A percentile compares a stretch with the other conserved stretches of the same genome.
These are phyloP conservation scores for Raddia guianensis DNA, from an alignment of 176 grass and related monocot genomes.

Conservation along the genomic window DNA sequence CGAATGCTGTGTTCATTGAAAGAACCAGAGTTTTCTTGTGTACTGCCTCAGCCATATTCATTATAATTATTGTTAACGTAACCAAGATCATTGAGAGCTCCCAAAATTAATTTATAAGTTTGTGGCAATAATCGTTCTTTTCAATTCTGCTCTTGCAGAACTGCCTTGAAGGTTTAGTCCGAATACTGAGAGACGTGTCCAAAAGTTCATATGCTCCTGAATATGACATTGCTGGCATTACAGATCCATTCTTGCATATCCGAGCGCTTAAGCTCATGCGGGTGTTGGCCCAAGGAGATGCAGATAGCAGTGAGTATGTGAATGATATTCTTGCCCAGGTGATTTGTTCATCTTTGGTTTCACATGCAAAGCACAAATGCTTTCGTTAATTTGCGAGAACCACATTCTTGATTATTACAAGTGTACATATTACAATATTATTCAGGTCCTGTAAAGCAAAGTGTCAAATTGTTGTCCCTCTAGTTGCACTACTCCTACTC, in stretches of 20 bases:
- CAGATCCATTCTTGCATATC: slow-evolving; percentile 96
- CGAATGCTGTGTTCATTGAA: neutral
- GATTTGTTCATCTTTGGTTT: slow-evolving; percentile 46
- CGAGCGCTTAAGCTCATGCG: slow-evolving; percentile 87
- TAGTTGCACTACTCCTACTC: neutral
- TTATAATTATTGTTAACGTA: slow-evolving; percentile 13
- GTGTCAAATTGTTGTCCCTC: neutral
- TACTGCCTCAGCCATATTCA: neutral
- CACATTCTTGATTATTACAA: slow-evolving; percentile 15
- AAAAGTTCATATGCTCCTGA: slow-evolving; percentile 99
- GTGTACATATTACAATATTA: slow-evolving; percentile 18
- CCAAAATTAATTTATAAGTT: slow-evolving; percentile 1
- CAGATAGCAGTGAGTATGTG: slow-evolving; percentile 86
- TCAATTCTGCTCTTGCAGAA: slow-evolving; percentile 58
- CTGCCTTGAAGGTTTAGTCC: slow-evolving; percentile 77
- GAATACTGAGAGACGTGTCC: slow-evolving; percentile 91
- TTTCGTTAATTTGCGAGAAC: slow-evolving; percentile 20
- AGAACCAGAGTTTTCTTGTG: neutral
- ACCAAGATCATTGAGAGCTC: slow-evolving; percentile 7
- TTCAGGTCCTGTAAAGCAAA: neutral
- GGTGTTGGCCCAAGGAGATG: slow-evolving; percentile 73
- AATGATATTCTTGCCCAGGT: slow-evolving; percentile 99
- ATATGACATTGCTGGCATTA: slow-evolving; percentile 94
- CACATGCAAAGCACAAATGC: slow-evolving; percentile 10
- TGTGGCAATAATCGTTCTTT: slow-evolving; percentile 31